Percentiles rank a stretch among this genome's conserved stretches.
Conservation (phyloP, 2,329 filamentous ascomycete species). For the Beauveria sp. region DNA sequence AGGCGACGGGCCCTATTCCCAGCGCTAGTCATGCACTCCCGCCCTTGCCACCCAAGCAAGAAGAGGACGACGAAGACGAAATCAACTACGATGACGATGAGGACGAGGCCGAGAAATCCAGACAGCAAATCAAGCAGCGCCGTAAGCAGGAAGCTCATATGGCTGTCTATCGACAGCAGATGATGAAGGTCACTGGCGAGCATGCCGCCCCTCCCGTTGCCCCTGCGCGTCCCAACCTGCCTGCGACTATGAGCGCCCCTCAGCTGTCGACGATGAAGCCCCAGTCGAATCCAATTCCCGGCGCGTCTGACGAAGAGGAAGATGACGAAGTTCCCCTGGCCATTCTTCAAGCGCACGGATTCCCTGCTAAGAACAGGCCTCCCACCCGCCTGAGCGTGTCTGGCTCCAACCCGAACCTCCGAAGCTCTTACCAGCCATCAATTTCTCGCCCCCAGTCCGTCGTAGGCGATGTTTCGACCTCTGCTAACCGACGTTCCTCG, state of each 20-base stretch:
- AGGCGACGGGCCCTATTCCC: slow-evolving; percentile 23
- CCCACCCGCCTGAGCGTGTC: slow-evolving; percentile 59
- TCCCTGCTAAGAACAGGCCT: slow-evolving; percentile 70
- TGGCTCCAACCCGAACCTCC: slow-evolving; percentile 60
- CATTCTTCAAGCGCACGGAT: slow-evolving; percentile 82
- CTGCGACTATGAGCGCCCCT: slow-evolving; percentile 54
- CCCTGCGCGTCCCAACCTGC: slow-evolving; percentile 45
- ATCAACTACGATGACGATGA: slow-evolving; percentile 65
- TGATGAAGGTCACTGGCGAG: slow-evolving; percentile 93
- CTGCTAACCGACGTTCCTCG: slow-evolving; percentile 23
- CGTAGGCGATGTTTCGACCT: slow-evolving; percentile 39
- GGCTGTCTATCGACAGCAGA: slow-evolving; percentile 83
- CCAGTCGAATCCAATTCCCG: slow-evolving; percentile 39
- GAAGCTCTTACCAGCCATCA: slow-evolving; percentile 57
- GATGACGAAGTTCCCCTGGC: slow-evolving; percentile 84
- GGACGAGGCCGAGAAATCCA: slow-evolving; percentile 70
- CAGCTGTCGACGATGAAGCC: slow-evolving; percentile 40
- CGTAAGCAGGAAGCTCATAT: slow-evolving; percentile 87
- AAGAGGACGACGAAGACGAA: slow-evolving; percentile 57
- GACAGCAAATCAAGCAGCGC: slow-evolving; percentile 65
- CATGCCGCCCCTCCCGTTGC: slow-evolving; percentile 27
- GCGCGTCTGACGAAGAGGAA: slow-evolving; percentile 77
- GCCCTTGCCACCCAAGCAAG: slow-evolving; percentile 23
- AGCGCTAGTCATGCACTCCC: background rate
- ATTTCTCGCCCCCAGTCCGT: slow-evolving; percentile 31